Conservation (phyloP, 345 rosid genomes). For the Arabidopsis suecica region DNA sequence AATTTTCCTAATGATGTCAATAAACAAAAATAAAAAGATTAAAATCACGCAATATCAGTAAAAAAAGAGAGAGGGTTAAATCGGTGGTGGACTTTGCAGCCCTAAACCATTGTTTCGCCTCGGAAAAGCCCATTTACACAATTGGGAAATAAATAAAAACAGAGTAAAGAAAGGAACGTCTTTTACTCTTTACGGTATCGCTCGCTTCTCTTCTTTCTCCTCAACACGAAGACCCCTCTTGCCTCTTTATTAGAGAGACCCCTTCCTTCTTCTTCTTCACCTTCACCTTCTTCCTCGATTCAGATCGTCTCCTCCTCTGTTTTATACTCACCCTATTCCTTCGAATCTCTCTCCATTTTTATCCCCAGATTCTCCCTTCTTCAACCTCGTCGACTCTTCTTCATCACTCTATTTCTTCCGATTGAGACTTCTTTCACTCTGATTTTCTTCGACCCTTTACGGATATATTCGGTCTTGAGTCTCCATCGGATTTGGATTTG, state of each 20-base stretch:
- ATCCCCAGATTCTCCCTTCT: conserved; percentile 20
- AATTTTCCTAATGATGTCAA: background rate
- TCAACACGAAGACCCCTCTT: conserved; percentile 1
- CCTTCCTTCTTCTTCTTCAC: background rate
- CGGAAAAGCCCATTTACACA: conserved; percentile 30
- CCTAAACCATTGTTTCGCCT: background rate
- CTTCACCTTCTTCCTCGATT: conserved; percentile 28
- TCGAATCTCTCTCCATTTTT: conserved; percentile 21
- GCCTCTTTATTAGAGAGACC: conserved; percentile 7
- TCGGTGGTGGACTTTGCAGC: background rate
- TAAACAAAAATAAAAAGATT: no score
- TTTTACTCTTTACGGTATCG: conserved; percentile 33
- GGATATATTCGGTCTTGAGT: background rate
- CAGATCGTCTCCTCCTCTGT: conserved; percentile 37
- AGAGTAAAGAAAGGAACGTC: conserved; percentile 1
- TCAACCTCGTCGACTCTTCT: conserved; percentile 16
- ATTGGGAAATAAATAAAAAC: background rate
- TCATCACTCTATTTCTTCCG: conserved; percentile 22
- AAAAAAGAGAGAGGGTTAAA: background rate
- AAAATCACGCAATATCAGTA: no score
- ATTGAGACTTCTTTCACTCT: conserved; percentile 11
- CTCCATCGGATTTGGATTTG: conserved; percentile 38
- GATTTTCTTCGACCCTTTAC: background rate
- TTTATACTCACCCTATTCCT: conserved; percentile 4
- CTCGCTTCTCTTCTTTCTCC: conserved; percentile 28